A percentile compares a stretch with the other conserved stretches of the same genome.
Evolutionary conservation across 306 rosid genomes (phyloP).

Genomic region (Begonia loranthoides): DNA sequence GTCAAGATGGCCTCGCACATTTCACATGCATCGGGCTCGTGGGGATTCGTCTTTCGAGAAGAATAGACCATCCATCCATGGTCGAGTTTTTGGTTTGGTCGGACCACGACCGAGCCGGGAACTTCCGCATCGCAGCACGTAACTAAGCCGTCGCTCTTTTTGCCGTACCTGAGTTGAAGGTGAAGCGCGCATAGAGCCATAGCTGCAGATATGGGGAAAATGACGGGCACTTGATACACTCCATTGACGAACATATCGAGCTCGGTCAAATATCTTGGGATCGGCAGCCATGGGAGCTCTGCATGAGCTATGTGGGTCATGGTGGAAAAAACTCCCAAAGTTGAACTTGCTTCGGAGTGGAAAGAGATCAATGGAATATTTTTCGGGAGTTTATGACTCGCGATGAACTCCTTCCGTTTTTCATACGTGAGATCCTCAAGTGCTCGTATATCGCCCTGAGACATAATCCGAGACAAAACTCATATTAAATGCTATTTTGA

Average conservation of each 20-base stretch:
- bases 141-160: conserved; percentile 68
- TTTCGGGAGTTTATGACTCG: conserved; percentile 47
- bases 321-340: conserved; percentile 58
- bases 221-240: conserved; percentile 42
- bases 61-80: conserved; percentile 93
- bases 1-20: conserved; percentile 74
- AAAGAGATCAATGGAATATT: conserved; percentile 57
- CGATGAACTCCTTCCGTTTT: conserved; percentile 60
- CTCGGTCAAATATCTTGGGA: conserved; percentile 15
- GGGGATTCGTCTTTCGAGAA: conserved; percentile 31
- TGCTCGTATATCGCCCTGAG: conserved; percentile 67
- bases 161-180: conserved; percentile 60
- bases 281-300: conserved; percentile 52
- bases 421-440: conserved; percentile 78
- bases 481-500: no score
- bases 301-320: conserved; percentile 81
- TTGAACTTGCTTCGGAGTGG: conserved; percentile 57
- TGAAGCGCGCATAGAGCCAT: conserved; percentile 74
- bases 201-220: conserved; percentile 63
- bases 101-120: conserved; percentile 66
- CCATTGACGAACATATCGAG: conserved; percentile 19
- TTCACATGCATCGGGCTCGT: conserved; percentile 51
- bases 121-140: conserved; percentile 68
- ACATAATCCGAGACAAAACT: not conserved
- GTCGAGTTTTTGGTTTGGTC: conserved; percentile 57